Percentiles rank a stretch among this genome's conserved stretches.
phyloP scores from a whole-genome alignment of 495 filamentous ascomycete genomes.

The Saxophila tyrrhenica region DNA sequence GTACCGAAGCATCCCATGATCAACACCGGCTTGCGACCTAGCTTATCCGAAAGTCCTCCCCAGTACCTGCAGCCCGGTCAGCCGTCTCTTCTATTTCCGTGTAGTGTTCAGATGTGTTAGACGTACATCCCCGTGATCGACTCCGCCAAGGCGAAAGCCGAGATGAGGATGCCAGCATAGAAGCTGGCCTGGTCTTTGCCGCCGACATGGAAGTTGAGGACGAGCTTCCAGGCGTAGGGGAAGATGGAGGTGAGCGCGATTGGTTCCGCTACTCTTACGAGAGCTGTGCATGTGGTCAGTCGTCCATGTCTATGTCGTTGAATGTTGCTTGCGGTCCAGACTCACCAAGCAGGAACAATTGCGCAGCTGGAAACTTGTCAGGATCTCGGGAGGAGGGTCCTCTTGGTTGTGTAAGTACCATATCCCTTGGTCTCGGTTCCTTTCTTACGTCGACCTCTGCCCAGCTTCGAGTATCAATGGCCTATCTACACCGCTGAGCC shows the following conservation, averaged over 20 bases:
- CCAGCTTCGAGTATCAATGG: neutral
- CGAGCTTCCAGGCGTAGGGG: conserved; percentile 77
- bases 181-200: conserved; percentile 61
- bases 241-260: conserved; percentile 82
- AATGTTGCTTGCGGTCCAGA: neutral
- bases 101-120: neutral
- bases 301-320: neutral
- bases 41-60: conserved; percentile 67
- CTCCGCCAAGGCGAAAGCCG: conserved; percentile 71
- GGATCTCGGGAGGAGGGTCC: conserved; percentile 34
- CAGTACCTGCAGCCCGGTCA: conserved; percentile 40
- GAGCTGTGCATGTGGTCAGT: conserved; percentile 31
- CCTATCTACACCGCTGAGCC: neutral
- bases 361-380: conserved; percentile 59
- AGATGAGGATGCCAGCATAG: conserved; percentile 75
- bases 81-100: neutral
- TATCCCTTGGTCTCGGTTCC: conserved; percentile 11
- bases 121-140: conserved; percentile 57
- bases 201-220: conserved; percentile 60
- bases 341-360: conserved; percentile 63
- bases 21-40: conserved; percentile 77
- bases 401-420: conserved; percentile 33
- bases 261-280: conserved; percentile 76
- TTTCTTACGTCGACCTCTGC: conserved; percentile 10
- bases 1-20: conserved; percentile 71